These are phyloP conservation scores for Tylopilus rubrobrunneus DNA, from an alignment of 768 basidiomycete genomes.

Conservation along the genomic window DNA sequence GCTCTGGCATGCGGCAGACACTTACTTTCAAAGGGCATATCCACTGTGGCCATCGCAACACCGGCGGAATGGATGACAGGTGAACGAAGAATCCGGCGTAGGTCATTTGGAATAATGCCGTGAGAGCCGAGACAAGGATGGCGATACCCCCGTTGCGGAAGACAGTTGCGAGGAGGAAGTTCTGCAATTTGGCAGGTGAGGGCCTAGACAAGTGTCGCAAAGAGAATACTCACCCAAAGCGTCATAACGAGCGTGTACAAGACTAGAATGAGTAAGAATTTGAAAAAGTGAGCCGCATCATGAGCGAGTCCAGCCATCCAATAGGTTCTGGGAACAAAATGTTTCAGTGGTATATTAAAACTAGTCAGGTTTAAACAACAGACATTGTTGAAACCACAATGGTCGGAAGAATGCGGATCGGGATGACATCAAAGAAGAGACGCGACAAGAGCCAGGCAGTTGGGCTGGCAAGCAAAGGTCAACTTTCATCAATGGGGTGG, in stretches of 20 bases:
- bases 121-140: constrained; percentile 78
- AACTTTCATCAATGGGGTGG: background rate
- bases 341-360: constrained; percentile 3
- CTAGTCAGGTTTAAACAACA: constrained; percentile 23
- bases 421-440: constrained; percentile 85
- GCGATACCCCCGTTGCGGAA: constrained; percentile 89
- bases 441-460: constrained; percentile 89
- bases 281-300: constrained; percentile 85
- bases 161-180: constrained; percentile 82
- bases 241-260: constrained; percentile 84
- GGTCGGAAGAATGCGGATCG: constrained; percentile 84
- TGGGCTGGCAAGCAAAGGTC: constrained; percentile 45
- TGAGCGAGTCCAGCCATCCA: constrained; percentile 92
- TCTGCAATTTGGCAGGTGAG: constrained; percentile 41
- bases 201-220: background rate
- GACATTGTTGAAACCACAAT: constrained; percentile 83
- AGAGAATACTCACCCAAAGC: constrained; percentile 58
- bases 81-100: constrained; percentile 94
- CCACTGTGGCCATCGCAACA: constrained; percentile 93
- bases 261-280: constrained; percentile 86
- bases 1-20: background rate
- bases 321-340: constrained; percentile 56
- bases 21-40: constrained; percentile 69
- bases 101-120: constrained; percentile 79
- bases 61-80: constrained; percentile 77